Conservation (phyloP, 2,329 filamentous ascomycete genomes). For the Penicillium sp. region DNA sequence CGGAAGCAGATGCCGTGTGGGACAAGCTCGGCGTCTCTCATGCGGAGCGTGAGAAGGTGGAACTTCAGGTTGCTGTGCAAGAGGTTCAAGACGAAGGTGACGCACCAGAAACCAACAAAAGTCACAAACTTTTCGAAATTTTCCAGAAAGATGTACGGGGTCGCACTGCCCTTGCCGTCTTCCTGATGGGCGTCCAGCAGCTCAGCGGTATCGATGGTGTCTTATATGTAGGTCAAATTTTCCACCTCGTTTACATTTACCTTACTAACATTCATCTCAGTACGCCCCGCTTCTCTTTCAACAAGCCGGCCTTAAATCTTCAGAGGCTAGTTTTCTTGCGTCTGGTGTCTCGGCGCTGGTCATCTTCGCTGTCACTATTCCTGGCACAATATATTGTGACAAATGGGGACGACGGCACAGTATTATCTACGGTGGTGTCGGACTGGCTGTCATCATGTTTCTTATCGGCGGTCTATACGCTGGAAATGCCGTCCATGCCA, state of each 20-base stretch:
- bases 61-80: slow-evolving; percentile 37
- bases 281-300: slow-evolving; percentile 66
- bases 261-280: slow-evolving; percentile 30
- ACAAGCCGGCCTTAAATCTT: slow-evolving; percentile 61
- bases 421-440: slow-evolving; percentile 58
- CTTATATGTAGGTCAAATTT: slow-evolving; percentile 56
- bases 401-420: slow-evolving; percentile 61
- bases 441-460: slow-evolving; percentile 48
- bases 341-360: slow-evolving; percentile 64
- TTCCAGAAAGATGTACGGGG: slow-evolving; percentile 50
- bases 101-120: slow-evolving; percentile 11
- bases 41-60: slow-evolving; percentile 54
- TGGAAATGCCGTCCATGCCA: slow-evolving; percentile 32
- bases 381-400: slow-evolving; percentile 61
- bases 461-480: slow-evolving; percentile 41
- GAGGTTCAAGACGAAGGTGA: neutral
- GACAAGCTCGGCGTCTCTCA: slow-evolving; percentile 49
- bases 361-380: slow-evolving; percentile 62
- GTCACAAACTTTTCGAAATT: slow-evolving; percentile 33
- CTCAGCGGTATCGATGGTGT: slow-evolving; percentile 67
- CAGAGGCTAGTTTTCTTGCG: slow-evolving; percentile 62
- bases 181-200: slow-evolving; percentile 64
- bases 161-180: slow-evolving; percentile 58
- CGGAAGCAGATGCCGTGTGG: slow-evolving; percentile 52
- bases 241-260: neutral